Conservation (phyloP, 495 filamentous ascomycete genomes). For the Penicillium paradoxum region DNA sequence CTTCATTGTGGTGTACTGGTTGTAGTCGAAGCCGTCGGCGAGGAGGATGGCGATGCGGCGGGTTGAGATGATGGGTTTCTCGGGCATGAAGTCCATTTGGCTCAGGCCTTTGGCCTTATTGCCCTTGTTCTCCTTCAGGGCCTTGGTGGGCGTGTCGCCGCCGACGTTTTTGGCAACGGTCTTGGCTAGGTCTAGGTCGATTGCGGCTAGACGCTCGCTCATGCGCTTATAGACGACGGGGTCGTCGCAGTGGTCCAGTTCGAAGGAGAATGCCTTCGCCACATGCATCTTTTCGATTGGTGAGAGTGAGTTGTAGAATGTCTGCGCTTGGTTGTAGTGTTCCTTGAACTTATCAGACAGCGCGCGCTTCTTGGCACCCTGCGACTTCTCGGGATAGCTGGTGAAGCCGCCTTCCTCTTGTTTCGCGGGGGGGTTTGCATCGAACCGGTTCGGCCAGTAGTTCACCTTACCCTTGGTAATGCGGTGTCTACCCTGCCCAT, state of each 20-base stretch:
- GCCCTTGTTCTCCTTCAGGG: constrained; percentile 57
- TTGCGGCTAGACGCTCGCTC: constrained; percentile 62
- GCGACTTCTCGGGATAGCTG: constrained; percentile 61
- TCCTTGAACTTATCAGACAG: constrained; percentile 77
- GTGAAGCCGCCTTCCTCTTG: constrained; percentile 59
- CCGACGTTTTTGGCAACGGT: constrained; percentile 66
- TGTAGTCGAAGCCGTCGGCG: constrained; percentile 72
- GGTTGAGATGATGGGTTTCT: constrained; percentile 60
- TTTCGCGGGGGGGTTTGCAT: constrained; percentile 55
- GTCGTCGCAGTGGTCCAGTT: constrained; percentile 88
- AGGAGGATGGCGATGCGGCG: constrained; percentile 75
- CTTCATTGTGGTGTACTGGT: constrained; percentile 60
- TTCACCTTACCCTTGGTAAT: constrained; percentile 70
- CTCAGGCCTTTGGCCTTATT: constrained; percentile 59
- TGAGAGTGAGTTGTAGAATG: constrained; percentile 80
- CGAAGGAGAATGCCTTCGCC: constrained; percentile 67
- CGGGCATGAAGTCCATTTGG: constrained; percentile 61
- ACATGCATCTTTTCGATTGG: constrained; percentile 67
- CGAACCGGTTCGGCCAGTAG: constrained; percentile 85
- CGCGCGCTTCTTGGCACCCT: constrained; percentile 64
- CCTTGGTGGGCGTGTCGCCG: constrained; percentile 52
- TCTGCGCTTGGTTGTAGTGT: constrained; percentile 57
- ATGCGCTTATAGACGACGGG: constrained; percentile 73
- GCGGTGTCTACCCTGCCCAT: constrained; percentile 37
- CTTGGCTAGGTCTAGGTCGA: constrained; percentile 68